Evolutionary conservation across 495 filamentous ascomycete species (phyloP).

Genomic region (Penicillium bialowiezense): DNA sequence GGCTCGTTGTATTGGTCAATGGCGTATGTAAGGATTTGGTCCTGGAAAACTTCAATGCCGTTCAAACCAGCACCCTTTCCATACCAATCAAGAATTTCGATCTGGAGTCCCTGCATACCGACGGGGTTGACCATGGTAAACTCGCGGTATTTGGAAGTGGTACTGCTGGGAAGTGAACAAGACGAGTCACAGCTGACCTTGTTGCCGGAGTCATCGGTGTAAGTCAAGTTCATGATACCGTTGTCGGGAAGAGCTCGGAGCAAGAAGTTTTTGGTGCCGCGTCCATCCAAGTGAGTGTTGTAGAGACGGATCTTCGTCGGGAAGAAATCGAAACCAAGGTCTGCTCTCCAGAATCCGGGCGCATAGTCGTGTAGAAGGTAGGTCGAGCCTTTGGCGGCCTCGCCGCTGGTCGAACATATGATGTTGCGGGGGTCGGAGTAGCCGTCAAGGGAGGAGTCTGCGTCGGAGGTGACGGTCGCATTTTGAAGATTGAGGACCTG

Average conservation of each 20-base stretch:
- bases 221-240: slow-evolving; percentile 97
- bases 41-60: slow-evolving; percentile 86
- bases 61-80: slow-evolving; percentile 82
- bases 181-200: slow-evolving; percentile 67
- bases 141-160: slow-evolving; percentile 69
- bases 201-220: slow-evolving; percentile 66
- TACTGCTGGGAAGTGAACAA: slow-evolving; percentile 73
- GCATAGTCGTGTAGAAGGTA: slow-evolving; percentile 82
- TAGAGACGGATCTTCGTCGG: slow-evolving; percentile 85
- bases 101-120: slow-evolving; percentile 82
- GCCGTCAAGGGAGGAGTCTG: slow-evolving; percentile 56
- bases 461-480: slow-evolving; percentile 66
- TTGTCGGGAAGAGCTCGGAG: slow-evolving; percentile 78
- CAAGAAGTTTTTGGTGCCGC: slow-evolving; percentile 82
- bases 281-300: slow-evolving; percentile 83
- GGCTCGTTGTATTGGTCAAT: slow-evolving; percentile 87
- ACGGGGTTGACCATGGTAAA: slow-evolving; percentile 86
- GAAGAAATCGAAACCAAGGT: slow-evolving; percentile 74
- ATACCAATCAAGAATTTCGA: slow-evolving; percentile 85
- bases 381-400: slow-evolving; percentile 65
- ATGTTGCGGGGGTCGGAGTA: slow-evolving; percentile 81
- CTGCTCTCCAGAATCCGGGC: slow-evolving; percentile 80
- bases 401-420: slow-evolving; percentile 69
- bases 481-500: slow-evolving; percentile 83
- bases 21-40: slow-evolving; percentile 82